Percentiles rank a stretch among this genome's conserved stretches.
phyloP scores from a whole-genome alignment of 306 rosid genomes.

The Malus fusca region DNA sequence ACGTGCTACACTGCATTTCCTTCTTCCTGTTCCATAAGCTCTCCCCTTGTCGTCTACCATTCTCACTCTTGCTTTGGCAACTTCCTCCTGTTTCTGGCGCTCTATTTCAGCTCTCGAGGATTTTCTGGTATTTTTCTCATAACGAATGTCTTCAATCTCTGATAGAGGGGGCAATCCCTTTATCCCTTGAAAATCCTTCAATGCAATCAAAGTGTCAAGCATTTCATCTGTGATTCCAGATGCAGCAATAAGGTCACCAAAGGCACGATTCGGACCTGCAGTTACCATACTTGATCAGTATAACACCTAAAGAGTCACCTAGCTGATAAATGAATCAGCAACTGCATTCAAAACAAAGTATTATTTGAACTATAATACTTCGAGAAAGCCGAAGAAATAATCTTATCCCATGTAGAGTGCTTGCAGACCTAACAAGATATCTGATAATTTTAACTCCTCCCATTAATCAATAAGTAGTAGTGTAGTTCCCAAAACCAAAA shows the following conservation, averaged over 20 bases:
- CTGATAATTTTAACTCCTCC: not conserved
- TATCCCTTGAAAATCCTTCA: slow-evolving; percentile 74
- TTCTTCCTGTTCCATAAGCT: slow-evolving; percentile 92
- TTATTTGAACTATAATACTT: not conserved
- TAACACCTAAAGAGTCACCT: not conserved
- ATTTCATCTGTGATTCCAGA: slow-evolving; percentile 95
- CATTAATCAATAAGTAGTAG: not conserved
- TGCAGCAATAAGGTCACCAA: slow-evolving; percentile 84
- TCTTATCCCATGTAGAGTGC: not conserved
- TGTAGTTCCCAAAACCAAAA: not conserved
- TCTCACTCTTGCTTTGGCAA: slow-evolving; percentile 82
- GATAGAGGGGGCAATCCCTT: slow-evolving; percentile 83
- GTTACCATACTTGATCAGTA: not conserved
- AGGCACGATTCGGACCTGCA: slow-evolving; percentile 78
- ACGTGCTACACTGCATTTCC: slow-evolving; percentile 96
- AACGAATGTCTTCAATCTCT: slow-evolving; percentile 65
- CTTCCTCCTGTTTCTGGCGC: slow-evolving; percentile 88
- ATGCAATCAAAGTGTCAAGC: slow-evolving; percentile 84
- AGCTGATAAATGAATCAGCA: not conserved
- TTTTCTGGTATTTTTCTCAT: slow-evolving; percentile 62
- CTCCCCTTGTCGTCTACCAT: slow-evolving; percentile 84
- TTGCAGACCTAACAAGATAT: not conserved
- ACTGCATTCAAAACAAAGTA: not conserved
- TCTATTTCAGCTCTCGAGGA: slow-evolving; percentile 75
- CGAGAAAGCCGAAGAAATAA: not conserved